phyloP scores from a whole-genome alignment of 1,284 basidiomycete genomes.

The Paramarasmius palmivorus region DNA sequence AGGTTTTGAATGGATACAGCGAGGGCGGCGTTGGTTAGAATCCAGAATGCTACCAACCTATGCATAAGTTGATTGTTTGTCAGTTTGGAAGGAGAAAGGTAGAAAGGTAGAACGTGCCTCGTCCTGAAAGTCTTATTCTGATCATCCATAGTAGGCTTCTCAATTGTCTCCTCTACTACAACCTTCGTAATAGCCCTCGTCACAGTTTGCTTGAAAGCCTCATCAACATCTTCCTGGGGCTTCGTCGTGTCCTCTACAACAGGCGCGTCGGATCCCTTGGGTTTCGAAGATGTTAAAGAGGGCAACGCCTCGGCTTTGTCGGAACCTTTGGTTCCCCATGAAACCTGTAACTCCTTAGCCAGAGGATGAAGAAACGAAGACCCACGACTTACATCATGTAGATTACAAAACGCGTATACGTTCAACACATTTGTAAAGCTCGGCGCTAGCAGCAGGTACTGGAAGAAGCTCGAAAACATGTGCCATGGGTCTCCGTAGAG shows the following conservation, averaged over 20 bases:
- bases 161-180: slow-evolving; percentile 51
- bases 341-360: slow-evolving; percentile 41
- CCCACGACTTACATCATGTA: slow-evolving; percentile 61
- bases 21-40: slow-evolving; percentile 69
- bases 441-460: slow-evolving; percentile 78
- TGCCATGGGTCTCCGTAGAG: slow-evolving; percentile 90
- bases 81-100: background rate
- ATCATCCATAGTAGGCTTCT: slow-evolving; percentile 80
- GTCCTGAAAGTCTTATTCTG: slow-evolving; percentile 85
- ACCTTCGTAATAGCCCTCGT: slow-evolving; percentile 78
- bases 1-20: slow-evolving; percentile 73
- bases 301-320: slow-evolving; percentile 87
- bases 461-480: slow-evolving; percentile 83
- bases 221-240: slow-evolving; percentile 79
- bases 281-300: slow-evolving; percentile 72
- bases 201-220: slow-evolving; percentile 81
- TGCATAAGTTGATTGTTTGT: background rate
- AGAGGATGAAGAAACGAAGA: background rate
- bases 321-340: slow-evolving; percentile 86
- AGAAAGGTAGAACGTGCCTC: slow-evolving; percentile 28
- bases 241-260: slow-evolving; percentile 74
- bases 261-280: slow-evolving; percentile 60
- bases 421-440: slow-evolving; percentile 85
- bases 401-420: slow-evolving; percentile 86
- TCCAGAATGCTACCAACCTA: slow-evolving; percentile 68